These are phyloP conservation scores for Mycosphaerella sp. DNA, from an alignment of 2,329 filamentous ascomycete genomes.

Conservation along the genomic window DNA sequence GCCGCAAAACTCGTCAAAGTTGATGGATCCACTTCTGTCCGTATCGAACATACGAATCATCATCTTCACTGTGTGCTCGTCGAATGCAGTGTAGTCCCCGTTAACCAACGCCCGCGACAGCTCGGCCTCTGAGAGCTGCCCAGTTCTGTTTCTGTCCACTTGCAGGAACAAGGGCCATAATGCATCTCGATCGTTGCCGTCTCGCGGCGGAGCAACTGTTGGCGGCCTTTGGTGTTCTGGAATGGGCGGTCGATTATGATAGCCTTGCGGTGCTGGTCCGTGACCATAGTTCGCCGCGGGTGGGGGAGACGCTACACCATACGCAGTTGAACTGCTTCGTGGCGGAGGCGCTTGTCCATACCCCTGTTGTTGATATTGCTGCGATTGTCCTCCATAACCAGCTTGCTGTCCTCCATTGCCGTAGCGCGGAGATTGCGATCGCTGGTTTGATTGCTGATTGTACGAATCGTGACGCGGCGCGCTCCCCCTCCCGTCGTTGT, in stretches of 20 bases:
- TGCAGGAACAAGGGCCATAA: slow-evolving; percentile 82
- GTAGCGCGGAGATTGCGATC: slow-evolving; percentile 16
- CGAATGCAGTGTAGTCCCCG: slow-evolving; percentile 91
- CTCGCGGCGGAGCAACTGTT: slow-evolving; percentile 45
- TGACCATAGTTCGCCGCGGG: slow-evolving; percentile 48
- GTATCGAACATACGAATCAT: slow-evolving; percentile 99
- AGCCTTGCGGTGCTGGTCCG: slow-evolving; percentile 53
- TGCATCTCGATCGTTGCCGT: slow-evolving; percentile 59
- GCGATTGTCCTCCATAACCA: slow-evolving; percentile 6
- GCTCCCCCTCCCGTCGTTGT: slow-evolving; percentile 29
- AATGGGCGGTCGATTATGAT: slow-evolving; percentile 56
- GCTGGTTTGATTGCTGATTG: slow-evolving; percentile 16
- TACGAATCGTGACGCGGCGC: slow-evolving; percentile 35
- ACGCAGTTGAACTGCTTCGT: slow-evolving; percentile 16
- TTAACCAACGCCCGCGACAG: slow-evolving; percentile 89
- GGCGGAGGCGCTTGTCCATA: slow-evolving; percentile 14
- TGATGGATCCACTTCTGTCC: slow-evolving; percentile 80
- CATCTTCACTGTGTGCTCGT: slow-evolving; percentile 90
- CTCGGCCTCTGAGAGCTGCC: slow-evolving; percentile 78
- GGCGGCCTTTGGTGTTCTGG: slow-evolving; percentile 40
- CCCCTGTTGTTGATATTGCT: slow-evolving; percentile 8
- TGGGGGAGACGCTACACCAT: slow-evolving; percentile 30
- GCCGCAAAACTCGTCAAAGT: slow-evolving; percentile 92
- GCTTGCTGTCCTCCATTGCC: slow-evolving; percentile 16
- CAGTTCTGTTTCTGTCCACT: slow-evolving; percentile 78